A percentile compares a stretch with the other conserved stretches of the same genome.
Conservation (phyloP, 306 rosid genomes). For the Senna siamea region DNA sequence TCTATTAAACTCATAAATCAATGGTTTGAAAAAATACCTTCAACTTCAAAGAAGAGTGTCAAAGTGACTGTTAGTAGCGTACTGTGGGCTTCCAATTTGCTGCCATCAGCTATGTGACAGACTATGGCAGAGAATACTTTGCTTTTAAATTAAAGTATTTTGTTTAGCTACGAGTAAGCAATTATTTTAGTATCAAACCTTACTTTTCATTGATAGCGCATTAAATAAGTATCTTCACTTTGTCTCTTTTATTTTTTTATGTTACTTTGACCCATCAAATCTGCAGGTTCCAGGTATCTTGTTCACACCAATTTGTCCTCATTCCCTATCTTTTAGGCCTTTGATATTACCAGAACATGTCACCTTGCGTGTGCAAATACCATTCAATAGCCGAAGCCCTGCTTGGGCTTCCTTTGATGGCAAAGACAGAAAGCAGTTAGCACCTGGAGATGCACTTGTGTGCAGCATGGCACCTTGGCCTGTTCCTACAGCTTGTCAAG, state of each 20-base stretch:
- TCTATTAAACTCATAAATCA: too few relatives aligned
- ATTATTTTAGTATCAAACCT: background rate
- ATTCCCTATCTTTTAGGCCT: constrained; percentile 91
- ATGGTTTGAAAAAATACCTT: too few relatives aligned
- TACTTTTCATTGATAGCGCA: background rate
- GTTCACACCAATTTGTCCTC: constrained; percentile 96
- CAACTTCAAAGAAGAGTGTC: too few relatives aligned
- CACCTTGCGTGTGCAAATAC: constrained; percentile 83
- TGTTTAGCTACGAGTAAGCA: too few relatives aligned
- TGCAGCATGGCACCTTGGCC: constrained; percentile 99
- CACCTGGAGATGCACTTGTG: constrained; percentile 91
- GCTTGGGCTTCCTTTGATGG: constrained; percentile 99
- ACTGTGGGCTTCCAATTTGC: too few relatives aligned
- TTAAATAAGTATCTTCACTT: background rate
- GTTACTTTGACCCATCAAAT: background rate
- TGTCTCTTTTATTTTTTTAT: background rate
- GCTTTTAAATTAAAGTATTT: background rate
- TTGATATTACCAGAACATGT: constrained; percentile 90
- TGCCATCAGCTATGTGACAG: too few relatives aligned
- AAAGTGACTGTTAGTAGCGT: too few relatives aligned
- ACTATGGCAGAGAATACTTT: too few relatives aligned
- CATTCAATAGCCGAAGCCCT: constrained; percentile 87
- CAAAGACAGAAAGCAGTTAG: constrained; percentile 81
- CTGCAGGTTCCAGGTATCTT: constrained; percentile 97
- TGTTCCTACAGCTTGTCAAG: constrained; percentile 89